Percentiles rank a stretch among this genome's conserved stretches.
phyloP scores from a whole-genome alignment of 257 asterid genomes.

The Solanum pennellii region DNA sequence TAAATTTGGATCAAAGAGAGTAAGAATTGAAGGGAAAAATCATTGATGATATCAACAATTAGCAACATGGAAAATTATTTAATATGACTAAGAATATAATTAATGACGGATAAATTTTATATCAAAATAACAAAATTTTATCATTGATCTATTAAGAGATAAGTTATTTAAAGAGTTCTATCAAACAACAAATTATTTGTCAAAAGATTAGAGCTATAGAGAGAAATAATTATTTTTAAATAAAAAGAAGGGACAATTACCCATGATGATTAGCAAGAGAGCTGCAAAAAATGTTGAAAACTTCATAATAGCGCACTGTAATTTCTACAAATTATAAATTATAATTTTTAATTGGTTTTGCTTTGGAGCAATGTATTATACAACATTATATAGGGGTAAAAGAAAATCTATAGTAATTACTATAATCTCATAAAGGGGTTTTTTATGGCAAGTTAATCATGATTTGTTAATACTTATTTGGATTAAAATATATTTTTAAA shows the following conservation, averaged over 20 bases:
- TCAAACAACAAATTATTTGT: too few species aligned
- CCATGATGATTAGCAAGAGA: background rate
- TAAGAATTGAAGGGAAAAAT: too few species aligned
- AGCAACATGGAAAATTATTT: too few species aligned
- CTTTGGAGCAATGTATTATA: background rate
- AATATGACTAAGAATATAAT: too few species aligned
- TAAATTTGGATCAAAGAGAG: too few species aligned
- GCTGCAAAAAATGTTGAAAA: background rate
- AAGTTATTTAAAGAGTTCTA: too few species aligned
- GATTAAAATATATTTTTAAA: too few species aligned
- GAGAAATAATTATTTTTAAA: too few species aligned
- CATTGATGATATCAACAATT: too few species aligned
- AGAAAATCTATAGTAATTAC: background rate
- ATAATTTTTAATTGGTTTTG: background rate
- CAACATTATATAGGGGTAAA: background rate
- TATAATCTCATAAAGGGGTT: background rate
- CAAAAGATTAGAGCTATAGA: too few species aligned
- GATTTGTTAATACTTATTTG: background rate
- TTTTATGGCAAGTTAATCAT: background rate
- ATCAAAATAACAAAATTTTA: too few species aligned
- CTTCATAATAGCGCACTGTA: background rate
- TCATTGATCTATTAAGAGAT: background rate
- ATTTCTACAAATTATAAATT: background rate
- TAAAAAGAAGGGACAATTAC: background rate
- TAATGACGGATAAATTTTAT: too few species aligned